phyloP scores from a whole-genome alignment of 257 asterid species.

The Nicotiana noctiflora region DNA sequence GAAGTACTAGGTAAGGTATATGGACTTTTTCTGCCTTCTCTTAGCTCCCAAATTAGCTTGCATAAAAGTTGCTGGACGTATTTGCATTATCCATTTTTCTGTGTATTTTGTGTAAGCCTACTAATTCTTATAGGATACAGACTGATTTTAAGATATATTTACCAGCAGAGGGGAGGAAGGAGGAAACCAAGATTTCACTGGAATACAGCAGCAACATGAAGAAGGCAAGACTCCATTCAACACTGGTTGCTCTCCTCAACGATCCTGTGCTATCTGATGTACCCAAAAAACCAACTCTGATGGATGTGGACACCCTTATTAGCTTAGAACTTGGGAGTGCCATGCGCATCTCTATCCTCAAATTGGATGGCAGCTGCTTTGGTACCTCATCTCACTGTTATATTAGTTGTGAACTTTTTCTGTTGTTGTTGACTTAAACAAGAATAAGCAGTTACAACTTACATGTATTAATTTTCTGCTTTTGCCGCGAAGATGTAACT shows the following conservation, averaged over 20 bases:
- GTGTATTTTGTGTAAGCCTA: not conserved
- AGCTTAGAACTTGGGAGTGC: constrained; percentile 95
- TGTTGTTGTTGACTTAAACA: not conserved
- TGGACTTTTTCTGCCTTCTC: not conserved
- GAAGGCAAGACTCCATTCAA: constrained; percentile 61
- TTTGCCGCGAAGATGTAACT: constrained; percentile 42
- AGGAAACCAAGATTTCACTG: constrained; percentile 30
- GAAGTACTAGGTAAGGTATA: not conserved
- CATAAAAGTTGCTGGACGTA: not conserved
- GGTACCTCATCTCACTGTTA: constrained; percentile 31
- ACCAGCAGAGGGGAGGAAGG: constrained; percentile 20
- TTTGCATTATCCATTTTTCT: not conserved
- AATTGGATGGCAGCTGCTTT: constrained; percentile 53
- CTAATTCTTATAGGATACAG: not conserved
- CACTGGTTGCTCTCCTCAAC: constrained; percentile 56
- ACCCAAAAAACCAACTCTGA: constrained; percentile 59
- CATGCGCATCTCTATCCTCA: constrained; percentile 72
- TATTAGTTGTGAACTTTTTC: constrained; percentile 29
- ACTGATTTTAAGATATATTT: not conserved
- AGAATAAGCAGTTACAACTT: constrained; percentile 28
- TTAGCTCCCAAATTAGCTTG: not conserved
- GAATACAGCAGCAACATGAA: constrained; percentile 54
- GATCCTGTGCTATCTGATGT: constrained; percentile 84
- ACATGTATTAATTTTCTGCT: not conserved
- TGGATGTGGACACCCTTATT: constrained; percentile 86